These are phyloP conservation scores for Davidsoniella australis DNA, from an alignment of 2,329 filamentous ascomycete genomes.

Conservation along the genomic window DNA sequence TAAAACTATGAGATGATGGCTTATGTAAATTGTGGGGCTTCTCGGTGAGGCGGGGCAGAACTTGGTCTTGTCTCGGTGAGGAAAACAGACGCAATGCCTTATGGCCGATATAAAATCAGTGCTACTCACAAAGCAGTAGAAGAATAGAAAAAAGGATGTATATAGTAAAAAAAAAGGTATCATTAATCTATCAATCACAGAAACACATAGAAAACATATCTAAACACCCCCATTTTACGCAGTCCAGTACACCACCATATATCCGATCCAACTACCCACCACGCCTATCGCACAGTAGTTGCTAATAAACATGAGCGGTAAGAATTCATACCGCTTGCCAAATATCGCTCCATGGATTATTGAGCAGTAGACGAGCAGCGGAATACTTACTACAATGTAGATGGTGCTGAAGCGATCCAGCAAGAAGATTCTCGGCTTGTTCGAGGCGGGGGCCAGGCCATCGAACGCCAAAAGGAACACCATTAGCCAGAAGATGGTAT, in stretches of 20 bases:
- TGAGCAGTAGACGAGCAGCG: slow-evolving; percentile 76
- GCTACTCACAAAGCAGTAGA: background rate
- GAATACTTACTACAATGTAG: slow-evolving; percentile 80
- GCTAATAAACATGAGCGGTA: slow-evolving; percentile 94
- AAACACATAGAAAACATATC: slow-evolving; percentile 2
- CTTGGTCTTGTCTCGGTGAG: background rate
- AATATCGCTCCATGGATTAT: slow-evolving; percentile 70
- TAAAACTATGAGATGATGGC: slow-evolving; percentile 2
- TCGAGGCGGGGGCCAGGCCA: slow-evolving; percentile 67
- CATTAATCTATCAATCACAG: slow-evolving; percentile 10
- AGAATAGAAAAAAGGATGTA: background rate
- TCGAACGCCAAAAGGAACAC: slow-evolving; percentile 77
- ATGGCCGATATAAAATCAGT: background rate
- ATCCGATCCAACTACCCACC: slow-evolving; percentile 86
- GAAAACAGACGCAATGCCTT: too few species aligned
- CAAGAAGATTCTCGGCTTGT: slow-evolving; percentile 65
- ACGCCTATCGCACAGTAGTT: slow-evolving; percentile 90
- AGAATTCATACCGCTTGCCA: slow-evolving; percentile 67
- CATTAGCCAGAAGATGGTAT: slow-evolving; percentile 83
- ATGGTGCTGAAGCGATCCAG: slow-evolving; percentile 80
- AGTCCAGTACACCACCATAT: slow-evolving; percentile 77
- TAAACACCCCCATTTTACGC: slow-evolving; percentile 20
- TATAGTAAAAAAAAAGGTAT: slow-evolving; percentile 5
- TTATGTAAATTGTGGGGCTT: slow-evolving; percentile 7
- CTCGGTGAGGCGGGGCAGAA: slow-evolving; percentile 1